Percentiles rank a stretch among this genome's conserved stretches.
Evolutionary conservation across 129 eudicot species (phyloP).

Genomic region (Centrapalus pauciflorus): DNA sequence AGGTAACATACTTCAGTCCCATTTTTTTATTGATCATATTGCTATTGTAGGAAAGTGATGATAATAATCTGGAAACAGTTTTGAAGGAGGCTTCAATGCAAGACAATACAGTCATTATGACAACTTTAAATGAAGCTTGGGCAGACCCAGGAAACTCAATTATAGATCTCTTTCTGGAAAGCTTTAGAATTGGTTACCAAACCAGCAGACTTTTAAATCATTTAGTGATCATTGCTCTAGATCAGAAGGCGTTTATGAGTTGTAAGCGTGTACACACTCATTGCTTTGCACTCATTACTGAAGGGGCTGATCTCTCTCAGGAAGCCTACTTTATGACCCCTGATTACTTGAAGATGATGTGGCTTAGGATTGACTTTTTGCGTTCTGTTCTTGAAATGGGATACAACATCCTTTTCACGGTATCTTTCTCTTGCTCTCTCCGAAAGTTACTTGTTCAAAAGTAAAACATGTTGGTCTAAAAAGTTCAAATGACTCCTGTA

Average conservation of each 20-base stretch:
- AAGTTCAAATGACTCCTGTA: too few species aligned
- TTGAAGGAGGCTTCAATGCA: conserved; percentile 49
- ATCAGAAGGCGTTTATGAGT: conserved; percentile 44
- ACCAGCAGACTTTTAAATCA: conserved; percentile 54
- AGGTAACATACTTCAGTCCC: background rate
- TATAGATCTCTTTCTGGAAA: conserved; percentile 50
- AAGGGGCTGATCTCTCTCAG: conserved; percentile 53
- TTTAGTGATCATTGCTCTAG: conserved; percentile 58
- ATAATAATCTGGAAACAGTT: conserved; percentile 35
- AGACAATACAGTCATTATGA: conserved; percentile 50
- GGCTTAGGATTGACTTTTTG: conserved; percentile 56
- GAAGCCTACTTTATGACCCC: conserved; percentile 60
- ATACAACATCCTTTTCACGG: conserved; percentile 58
- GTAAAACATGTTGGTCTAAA: too few species aligned
- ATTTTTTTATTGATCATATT: conserved; percentile 4
- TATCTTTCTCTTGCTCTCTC: conserved; percentile 17
- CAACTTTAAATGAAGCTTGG: conserved; percentile 59
- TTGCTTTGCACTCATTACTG: conserved; percentile 50
- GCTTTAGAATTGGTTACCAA: conserved; percentile 47
- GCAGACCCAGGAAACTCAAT: conserved; percentile 43
- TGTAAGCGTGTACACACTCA: conserved; percentile 45
- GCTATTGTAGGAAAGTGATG: conserved; percentile 26
- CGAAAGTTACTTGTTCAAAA: too few species aligned
- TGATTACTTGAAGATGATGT: conserved; percentile 68
- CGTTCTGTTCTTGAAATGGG: conserved; percentile 64